These are phyloP conservation scores for Ophiocordyceps camponoti-saundersi DNA, from an alignment of 2,329 filamentous ascomycete genomes.

Conservation along the genomic window DNA sequence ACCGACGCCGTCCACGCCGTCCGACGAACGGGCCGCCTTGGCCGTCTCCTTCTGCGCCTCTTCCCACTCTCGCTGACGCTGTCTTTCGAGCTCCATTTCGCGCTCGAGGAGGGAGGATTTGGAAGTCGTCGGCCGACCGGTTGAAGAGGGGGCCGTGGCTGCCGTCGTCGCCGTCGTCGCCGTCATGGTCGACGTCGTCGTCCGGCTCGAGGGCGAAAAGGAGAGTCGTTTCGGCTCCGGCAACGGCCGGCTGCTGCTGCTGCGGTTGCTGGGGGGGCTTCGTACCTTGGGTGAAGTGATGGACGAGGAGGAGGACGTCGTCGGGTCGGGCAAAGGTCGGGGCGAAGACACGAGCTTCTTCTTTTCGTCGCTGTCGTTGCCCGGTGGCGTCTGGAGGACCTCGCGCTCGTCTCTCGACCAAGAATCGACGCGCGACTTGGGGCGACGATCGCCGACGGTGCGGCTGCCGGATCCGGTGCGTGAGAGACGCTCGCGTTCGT, in stretches of 20 bases:
- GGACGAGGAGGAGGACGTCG: background rate
- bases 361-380: slow-evolving; percentile 19
- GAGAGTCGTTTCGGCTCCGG: slow-evolving; percentile 27
- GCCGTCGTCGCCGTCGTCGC: too few species aligned
- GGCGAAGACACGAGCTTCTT: slow-evolving; percentile 10
- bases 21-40: slow-evolving; percentile 31
- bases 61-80: slow-evolving; percentile 68
- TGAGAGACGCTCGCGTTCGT: slow-evolving; percentile 34
- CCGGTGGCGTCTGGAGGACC: slow-evolving; percentile 38
- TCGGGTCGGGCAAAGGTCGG: slow-evolving; percentile 26
- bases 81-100: slow-evolving; percentile 66
- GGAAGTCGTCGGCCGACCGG: slow-evolving; percentile 36
- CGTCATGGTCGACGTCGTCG: slow-evolving; percentile 16
- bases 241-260: slow-evolving; percentile 31
- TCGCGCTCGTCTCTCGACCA: slow-evolving; percentile 50
- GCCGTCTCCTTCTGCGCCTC: slow-evolving; percentile 50
- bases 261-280: slow-evolving; percentile 13
- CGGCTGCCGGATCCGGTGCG: slow-evolving; percentile 6
- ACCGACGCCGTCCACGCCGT: slow-evolving; percentile 40
- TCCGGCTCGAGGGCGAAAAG: slow-evolving; percentile 6
- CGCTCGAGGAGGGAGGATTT: slow-evolving; percentile 60
- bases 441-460: background rate
- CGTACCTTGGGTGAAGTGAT: background rate
- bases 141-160: slow-evolving; percentile 24
- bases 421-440: slow-evolving; percentile 36